Evolutionary conservation across 2,329 filamentous ascomycete species (phyloP), one percentile per base, ranked within the genome.

Genomic region (Fusarium pininemorale): DNA sequence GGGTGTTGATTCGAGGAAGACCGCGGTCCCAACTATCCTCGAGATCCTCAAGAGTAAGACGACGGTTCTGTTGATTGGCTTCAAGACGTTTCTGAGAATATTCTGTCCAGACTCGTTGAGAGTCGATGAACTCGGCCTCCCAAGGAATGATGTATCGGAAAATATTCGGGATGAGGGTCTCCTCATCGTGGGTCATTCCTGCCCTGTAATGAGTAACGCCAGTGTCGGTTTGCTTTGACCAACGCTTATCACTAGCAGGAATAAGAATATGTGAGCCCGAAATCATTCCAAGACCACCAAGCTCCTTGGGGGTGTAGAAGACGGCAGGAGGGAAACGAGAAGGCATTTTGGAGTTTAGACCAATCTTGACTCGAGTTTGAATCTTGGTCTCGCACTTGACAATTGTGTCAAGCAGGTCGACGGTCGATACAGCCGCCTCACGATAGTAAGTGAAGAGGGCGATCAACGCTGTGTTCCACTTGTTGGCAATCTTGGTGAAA

Each of bases 371-470:
- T 81, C 96, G 91, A 9, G 96, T 99, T 84, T 99, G 96, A 61
- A 99, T 99, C 87, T 99, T 99, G 20, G 97, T 99, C 84, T 99
- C 96, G 77, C 96, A 99, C 85, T 99, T 99, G 81, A 99, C 96
- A 77, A 99, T 99, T 0, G 96, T 98, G 81, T 99, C 96, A 7
- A 99, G 89, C 9, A 99, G 87, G 70, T 94, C 93, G 69, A 98
- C 94, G 0, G 97, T 99, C 2, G 96, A 98, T 4, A 98, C 96
- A 22, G 96, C 96, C 54, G 96, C 96, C 81, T 99, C 96, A 81
- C 96, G 94, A 81, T 99, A 99, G 84, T 99, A 99, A 0, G 96
- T 98, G 85, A 99, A 99, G 32, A 99, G 89, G 2, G 96, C 95
- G 79, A 99, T 99, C 75, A 99, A 84, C 3, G 94, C 96, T 0